Conservation (phyloP, 176 grass and related monocot species). For the Juncus effusus region DNA sequence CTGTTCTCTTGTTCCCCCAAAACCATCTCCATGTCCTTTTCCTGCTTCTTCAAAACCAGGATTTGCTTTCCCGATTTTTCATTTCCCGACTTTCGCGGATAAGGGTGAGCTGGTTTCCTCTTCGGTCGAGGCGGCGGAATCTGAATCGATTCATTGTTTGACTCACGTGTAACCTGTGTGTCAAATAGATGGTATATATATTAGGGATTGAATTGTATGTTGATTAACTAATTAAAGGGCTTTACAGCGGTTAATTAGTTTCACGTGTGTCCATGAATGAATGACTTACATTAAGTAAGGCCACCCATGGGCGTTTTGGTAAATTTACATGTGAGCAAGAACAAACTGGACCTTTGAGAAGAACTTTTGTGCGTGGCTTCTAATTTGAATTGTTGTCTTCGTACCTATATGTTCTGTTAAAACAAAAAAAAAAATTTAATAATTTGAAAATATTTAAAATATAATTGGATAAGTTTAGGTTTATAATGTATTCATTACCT, state of each 20-base stretch:
- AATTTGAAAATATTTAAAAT: background rate
- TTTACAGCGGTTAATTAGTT: constrained; percentile 24
- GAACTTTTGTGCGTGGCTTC: constrained; percentile 97
- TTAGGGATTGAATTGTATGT: no score
- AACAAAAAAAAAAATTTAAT: background rate
- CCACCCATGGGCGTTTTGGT: constrained; percentile 40
- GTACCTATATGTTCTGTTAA: constrained; percentile 76
- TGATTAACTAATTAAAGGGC: background rate
- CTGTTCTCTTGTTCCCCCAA: constrained; percentile 44
- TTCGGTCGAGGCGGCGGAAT: constrained; percentile 93
- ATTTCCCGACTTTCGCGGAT: constrained; percentile 67
- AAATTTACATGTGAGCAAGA: constrained; percentile 29
- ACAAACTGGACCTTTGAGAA: constrained; percentile 74
- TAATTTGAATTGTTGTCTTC: constrained; percentile 91
- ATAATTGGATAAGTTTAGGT: background rate
- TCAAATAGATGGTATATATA: background rate
- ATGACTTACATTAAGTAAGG: constrained; percentile 59
- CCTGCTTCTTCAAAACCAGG: constrained; percentile 26
- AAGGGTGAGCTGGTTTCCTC: constrained; percentile 62
- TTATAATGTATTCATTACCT: constrained; percentile 27
- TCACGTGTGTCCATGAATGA: constrained; percentile 38
- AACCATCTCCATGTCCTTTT: constrained; percentile 34
- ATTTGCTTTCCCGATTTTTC: constrained; percentile 19
- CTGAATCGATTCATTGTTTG: constrained; percentile 47
- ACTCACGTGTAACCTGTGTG: constrained; percentile 52